Base-by-base conservation (phyloP, 2,329 filamentous ascomycete genomes). In the Pestalotiopsis sp. region DNA sequence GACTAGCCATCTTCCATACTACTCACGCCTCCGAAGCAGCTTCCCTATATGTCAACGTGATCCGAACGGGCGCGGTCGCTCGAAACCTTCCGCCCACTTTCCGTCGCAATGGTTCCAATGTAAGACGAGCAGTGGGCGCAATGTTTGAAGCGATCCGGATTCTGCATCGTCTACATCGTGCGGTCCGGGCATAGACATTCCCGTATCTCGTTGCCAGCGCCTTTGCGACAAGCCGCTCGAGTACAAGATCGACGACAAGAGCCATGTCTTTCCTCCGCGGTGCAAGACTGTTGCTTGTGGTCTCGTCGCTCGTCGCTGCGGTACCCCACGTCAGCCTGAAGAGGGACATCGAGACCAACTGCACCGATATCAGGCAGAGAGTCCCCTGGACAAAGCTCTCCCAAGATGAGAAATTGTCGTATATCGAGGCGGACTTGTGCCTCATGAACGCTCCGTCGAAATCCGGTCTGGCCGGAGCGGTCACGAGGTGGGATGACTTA, bases 401-500 rank as follows among this genome's bases (percentile, higher is more conserved):
- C 4, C 58, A 71, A 38, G 41, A 67, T 36, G 76, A 80, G 70
- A 79, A 77, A 69, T 64, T 69, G 14, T 69, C 65, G n/a, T 80
- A 79, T 64, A 69, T 80, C 69, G 65, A 76, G 6, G 79, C 74
- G 1, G 76, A 79, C 59, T 69, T 77, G 4, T 80, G 79, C 66
- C 70, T 80, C 3, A 78, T 80, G 72, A 72, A 71, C 4, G 20
- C 58, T 1, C 75, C 76, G 1, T 70, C 76, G 4, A 71, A 70
- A 64, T 72, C 70, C 2, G 74, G 72, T 38, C 69, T 77, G 25
- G 41, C 71, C 3, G 76, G 77, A 12, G 75, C 77, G 4, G 57
- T 70, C 41, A 78, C 68, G 17, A 70, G 74, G 36, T 80, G 77
- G 73, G 79, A 80, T 59, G 78, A 80, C 60, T 68, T 80, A 5